Evolutionary conservation across 139 green algal species (phyloP), one percentile per base, ranked within the genome.

Genomic region (Spirogloea muscicola): DNA sequence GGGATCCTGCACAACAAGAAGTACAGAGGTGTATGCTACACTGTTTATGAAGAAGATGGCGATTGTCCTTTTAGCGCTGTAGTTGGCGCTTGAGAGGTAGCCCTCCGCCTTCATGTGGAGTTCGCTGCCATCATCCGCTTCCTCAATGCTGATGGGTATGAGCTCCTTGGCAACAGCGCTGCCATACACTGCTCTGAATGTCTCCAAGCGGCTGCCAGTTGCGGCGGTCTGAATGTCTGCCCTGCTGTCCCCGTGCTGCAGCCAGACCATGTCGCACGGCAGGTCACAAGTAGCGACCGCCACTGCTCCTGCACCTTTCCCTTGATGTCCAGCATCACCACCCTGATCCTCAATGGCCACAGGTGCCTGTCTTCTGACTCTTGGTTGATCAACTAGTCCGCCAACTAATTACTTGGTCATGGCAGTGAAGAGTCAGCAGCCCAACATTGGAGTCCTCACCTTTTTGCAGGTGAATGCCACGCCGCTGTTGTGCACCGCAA

Each of bases 31-130:
- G 46, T 21, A 55, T 55, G 31, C 27, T 43, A 6, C 34, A 82
- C 75, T 86, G 80, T 99, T 98, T 77, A 99, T 93, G 82, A 97
- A 98, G 25, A 99, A 84, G 5, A 98, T 73, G 29, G 96, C 73
- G 9, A 77, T 76, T 6, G 88, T 88, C 52, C 81, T 85, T 84
- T 91, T 91, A 48, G 79, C 85, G 10, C 9, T 70, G 57, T 92
- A 93, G 68, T 90, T 89, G 13, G 84, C 76, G 27, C 81, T 80
- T 5, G 86, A 89, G 13, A 94, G 74, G 58, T 84, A 91, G 5
- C 89, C 91, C 81, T 90, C 78, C n/a, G n/a, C n/a, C n/a, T n/a
- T n/a, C n/a, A n/a, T n/a, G n/a, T n/a, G n/a, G n/a, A n/a, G n/a
- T n/a, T n/a, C n/a, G n/a, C n/a, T n/a, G n/a, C 43, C 16, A 18